Conservation (phyloP, 148 eudicot species). For the Rhododendron vialii region DNA sequence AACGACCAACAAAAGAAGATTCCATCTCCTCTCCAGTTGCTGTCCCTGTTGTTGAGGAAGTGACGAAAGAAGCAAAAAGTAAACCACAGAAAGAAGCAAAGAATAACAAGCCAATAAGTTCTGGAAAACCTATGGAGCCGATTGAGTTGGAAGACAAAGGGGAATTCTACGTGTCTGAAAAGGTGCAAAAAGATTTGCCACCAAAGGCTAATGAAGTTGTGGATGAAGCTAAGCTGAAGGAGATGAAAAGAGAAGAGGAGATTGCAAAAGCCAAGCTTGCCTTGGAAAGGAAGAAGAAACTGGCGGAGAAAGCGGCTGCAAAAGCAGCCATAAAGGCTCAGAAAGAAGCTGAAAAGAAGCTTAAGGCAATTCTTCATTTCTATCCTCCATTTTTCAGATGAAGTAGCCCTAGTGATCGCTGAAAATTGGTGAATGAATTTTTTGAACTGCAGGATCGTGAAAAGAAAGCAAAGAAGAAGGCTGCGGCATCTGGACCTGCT, state of each 20-base stretch:
- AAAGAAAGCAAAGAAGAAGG: constrained; percentile 73
- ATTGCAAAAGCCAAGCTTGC: constrained; percentile 71
- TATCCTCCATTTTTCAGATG: neutral
- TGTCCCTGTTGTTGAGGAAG: constrained; percentile 29
- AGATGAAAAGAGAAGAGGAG: constrained; percentile 73
- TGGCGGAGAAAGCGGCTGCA: constrained; percentile 80
- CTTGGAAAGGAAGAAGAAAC: constrained; percentile 81
- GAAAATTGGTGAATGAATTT: neutral
- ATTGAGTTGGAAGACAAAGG: constrained; percentile 36
- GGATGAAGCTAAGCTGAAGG: constrained; percentile 61
- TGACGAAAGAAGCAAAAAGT: constrained; percentile 21
- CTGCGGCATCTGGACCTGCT: constrained; percentile 32
- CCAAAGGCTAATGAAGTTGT: constrained; percentile 34
- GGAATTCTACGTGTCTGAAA: constrained; percentile 31
- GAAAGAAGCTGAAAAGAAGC: constrained; percentile 95
- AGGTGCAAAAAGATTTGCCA: constrained; percentile 24
- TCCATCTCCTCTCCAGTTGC: constrained; percentile 19
- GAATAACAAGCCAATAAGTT: constrained; percentile 22
- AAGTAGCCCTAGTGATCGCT: neutral
- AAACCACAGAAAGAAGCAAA: constrained; percentile 38
- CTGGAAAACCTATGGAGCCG: constrained; percentile 24
- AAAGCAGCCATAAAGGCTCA: constrained; percentile 83
- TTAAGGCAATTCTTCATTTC: constrained; percentile 44
- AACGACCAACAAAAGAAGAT: constrained; percentile 52
- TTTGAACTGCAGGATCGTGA: constrained; percentile 57